Evolutionary conservation across 192 early-diverging fungal species (phyloP).

Genomic region (Gamsiella multidivaricata): DNA sequence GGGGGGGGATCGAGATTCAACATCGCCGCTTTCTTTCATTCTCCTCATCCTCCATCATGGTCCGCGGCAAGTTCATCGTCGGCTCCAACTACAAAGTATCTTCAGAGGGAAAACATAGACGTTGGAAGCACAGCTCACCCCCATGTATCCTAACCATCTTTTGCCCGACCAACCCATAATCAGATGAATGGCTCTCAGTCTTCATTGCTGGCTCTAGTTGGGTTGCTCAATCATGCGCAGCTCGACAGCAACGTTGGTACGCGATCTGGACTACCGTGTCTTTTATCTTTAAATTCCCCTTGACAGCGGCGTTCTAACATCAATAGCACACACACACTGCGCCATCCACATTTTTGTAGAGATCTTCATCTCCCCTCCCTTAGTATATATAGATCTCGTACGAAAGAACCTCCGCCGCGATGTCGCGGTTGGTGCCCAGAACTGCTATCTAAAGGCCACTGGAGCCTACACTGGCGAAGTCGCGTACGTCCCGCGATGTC

Average conservation of each 20-base stretch:
- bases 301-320: neutral
- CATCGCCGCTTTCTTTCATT: too few species aligned
- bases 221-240: conserved; percentile 74
- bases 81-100: conserved; percentile 94
- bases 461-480: conserved; percentile 98
- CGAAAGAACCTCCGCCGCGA: conserved; percentile 76
- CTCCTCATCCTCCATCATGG: conserved; percentile 46
- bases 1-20: too few species aligned
- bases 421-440: conserved; percentile 93
- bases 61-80: conserved; percentile 81
- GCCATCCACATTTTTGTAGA: conserved; percentile 63
- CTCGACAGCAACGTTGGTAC: conserved; percentile 71
- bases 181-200: conserved; percentile 91
- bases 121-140: neutral
- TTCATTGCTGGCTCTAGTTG: conserved; percentile 76
- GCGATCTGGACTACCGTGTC: conserved; percentile 3
- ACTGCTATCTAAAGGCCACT: conserved; percentile 80
- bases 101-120: neutral
- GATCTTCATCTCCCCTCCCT: conserved; percentile 95
- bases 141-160: neutral
- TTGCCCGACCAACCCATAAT: neutral
- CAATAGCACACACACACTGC: neutral
- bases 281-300: too few species aligned
- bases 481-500: conserved; percentile 53
- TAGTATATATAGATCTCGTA: conserved; percentile 83